phyloP scores from a whole-genome alignment of 805 yeast species.

The Ogataea naganishii region DNA sequence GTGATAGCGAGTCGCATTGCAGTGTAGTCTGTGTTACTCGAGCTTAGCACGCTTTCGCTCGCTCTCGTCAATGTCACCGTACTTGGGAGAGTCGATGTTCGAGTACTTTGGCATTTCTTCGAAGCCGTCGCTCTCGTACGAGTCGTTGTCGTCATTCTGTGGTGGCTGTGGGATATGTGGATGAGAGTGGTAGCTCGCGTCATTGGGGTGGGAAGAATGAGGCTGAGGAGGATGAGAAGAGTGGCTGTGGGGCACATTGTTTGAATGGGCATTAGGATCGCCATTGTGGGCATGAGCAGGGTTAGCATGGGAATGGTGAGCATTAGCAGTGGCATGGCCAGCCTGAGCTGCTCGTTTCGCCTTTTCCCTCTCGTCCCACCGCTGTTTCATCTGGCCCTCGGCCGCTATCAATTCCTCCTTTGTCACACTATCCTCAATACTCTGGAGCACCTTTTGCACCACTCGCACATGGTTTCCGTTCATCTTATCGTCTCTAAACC shows the following conservation, averaged over 20 bases:
- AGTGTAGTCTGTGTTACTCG: background rate
- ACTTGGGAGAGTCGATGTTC: conserved; percentile 15
- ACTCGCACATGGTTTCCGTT: conserved; percentile 81
- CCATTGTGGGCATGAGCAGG: too few species aligned
- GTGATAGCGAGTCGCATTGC: too few species aligned
- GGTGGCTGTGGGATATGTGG: conserved; percentile 9
- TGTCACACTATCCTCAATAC: conserved; percentile 80
- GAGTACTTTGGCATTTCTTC: conserved; percentile 24
- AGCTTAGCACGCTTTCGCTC: conserved; percentile 4
- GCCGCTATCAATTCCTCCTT: conserved; percentile 63
- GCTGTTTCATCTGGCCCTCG: conserved; percentile 44
- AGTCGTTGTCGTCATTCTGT: conserved; percentile 17
- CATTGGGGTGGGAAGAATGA: too few species aligned
- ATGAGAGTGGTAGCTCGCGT: conserved; percentile 12
- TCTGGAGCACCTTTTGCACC: conserved; percentile 72
- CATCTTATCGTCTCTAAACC: conserved; percentile 89
- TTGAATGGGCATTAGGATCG: too few species aligned
- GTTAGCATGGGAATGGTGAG: conserved; percentile 1
- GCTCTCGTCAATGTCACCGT: conserved; percentile 13
- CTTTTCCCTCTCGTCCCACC: conserved; percentile 55
- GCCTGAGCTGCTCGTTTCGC: conserved; percentile 13
- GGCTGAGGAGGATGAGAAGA: too few species aligned
- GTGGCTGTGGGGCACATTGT: too few species aligned
- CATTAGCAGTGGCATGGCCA: background rate
- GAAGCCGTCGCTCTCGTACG: conserved; percentile 26